These are phyloP conservation scores for Penicillium occitanis DNA, from an alignment of 2,329 filamentous ascomycete genomes.

Conservation along the genomic window DNA sequence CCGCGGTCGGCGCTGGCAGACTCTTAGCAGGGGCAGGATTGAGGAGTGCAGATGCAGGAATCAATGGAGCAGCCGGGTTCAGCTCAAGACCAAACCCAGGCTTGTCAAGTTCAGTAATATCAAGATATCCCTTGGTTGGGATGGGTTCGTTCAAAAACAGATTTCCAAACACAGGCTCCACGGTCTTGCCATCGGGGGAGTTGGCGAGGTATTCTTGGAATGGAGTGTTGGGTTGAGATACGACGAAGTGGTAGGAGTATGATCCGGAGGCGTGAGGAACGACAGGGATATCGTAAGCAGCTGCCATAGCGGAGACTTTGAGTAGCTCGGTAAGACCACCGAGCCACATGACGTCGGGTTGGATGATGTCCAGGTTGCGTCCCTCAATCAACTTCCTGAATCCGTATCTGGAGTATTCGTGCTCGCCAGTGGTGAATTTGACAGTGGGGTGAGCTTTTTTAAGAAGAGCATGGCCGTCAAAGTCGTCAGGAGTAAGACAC, in stretches of 20 bases:
- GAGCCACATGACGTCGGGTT: conserved; percentile 97
- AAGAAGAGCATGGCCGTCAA: conserved; percentile 83
- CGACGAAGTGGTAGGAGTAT: conserved; percentile 94
- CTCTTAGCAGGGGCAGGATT: conserved; percentile 60
- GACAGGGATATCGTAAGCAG: conserved; percentile 90
- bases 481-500: conserved; percentile 86
- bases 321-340: conserved; percentile 89
- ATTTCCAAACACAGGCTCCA: conserved; percentile 88
- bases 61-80: conserved; percentile 76
- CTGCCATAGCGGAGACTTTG: conserved; percentile 82
- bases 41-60: conserved; percentile 71
- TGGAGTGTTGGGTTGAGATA: conserved; percentile 87
- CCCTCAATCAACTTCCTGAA: conserved; percentile 93
- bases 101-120: conserved; percentile 76
- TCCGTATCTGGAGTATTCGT: conserved; percentile 91
- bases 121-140: conserved; percentile 76
- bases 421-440: conserved; percentile 95
- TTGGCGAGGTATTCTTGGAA: conserved; percentile 97
- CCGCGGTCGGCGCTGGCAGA: conserved; percentile 38
- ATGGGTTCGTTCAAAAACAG: conserved; percentile 90
- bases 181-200: conserved; percentile 84
- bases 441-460: conserved; percentile 86
- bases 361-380: conserved; percentile 88
- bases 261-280: conserved; percentile 93
- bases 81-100: conserved; percentile 88